Evolutionary conservation across 1,284 basidiomycete genomes (phyloP).

Genomic region (Lentinus polychrous): DNA sequence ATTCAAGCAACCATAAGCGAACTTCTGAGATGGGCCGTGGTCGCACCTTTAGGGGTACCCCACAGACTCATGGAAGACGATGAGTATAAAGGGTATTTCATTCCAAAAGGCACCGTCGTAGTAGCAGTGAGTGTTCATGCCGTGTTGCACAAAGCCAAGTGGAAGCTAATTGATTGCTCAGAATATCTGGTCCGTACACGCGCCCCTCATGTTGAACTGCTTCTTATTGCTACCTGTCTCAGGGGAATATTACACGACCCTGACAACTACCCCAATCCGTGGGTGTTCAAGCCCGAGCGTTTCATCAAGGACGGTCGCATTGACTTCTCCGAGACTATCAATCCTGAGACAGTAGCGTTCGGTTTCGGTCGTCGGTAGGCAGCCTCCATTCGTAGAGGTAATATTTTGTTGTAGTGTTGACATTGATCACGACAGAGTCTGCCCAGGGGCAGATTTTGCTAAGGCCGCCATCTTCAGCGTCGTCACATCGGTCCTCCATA

Average conservation of each 20-base stretch:
- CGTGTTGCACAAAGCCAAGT: too few relatives aligned
- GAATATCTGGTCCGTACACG: slow-evolving; percentile 1
- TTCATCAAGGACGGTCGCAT: slow-evolving; percentile 9
- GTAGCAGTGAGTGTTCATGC: not conserved
- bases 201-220: too few relatives aligned
- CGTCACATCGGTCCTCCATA: slow-evolving; percentile 3
- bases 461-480: not conserved
- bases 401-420: not conserved
- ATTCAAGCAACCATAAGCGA: slow-evolving; percentile 30
- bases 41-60: slow-evolving; percentile 1
- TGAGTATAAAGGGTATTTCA: not conserved
- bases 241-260: slow-evolving; percentile 21
- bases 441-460: slow-evolving; percentile 1
- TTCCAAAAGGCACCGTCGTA: slow-evolving; percentile 2
- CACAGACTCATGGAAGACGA: slow-evolving; percentile 1
- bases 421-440: not conserved
- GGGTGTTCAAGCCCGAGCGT: slow-evolving; percentile 19
- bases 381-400: not conserved
- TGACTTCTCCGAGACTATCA: not conserved
- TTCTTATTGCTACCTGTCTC: not conserved
- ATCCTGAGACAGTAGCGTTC: slow-evolving; percentile 5
- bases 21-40: slow-evolving; percentile 4
- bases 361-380: slow-evolving; percentile 10
- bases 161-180: too few relatives aligned
- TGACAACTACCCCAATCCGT: slow-evolving; percentile 16